Conservation (phyloP, 139 green algal genomes). For the Helicosporidium sp. region DNA sequence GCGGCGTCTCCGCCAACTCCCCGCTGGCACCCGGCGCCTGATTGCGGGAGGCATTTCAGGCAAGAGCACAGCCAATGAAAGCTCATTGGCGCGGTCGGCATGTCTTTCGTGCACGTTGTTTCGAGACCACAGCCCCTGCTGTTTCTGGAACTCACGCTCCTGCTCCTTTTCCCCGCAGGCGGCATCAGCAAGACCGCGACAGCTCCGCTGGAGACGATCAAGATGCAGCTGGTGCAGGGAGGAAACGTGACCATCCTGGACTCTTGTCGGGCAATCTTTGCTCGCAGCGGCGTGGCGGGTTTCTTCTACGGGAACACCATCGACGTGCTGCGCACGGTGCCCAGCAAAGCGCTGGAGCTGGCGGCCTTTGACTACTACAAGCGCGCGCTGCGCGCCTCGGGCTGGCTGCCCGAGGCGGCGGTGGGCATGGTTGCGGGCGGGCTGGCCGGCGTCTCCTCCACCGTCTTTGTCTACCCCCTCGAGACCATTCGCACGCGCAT, state of each 20-base stretch:
- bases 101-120: too few species aligned
- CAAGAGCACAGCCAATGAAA: too few species aligned
- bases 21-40: background rate
- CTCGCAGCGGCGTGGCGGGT: background rate
- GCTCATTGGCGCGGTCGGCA: background rate
- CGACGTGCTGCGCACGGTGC: conserved; percentile 21
- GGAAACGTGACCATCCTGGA: background rate
- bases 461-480: conserved; percentile 12
- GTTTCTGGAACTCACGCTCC: background rate
- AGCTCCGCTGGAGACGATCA: conserved; percentile 18
- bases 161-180: background rate
- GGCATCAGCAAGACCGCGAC: conserved; percentile 18
- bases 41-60: background rate
- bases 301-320: conserved; percentile 6
- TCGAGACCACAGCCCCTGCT: background rate
- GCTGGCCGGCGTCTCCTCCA: conserved; percentile 1
- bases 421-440: conserved; percentile 2
- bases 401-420: background rate
- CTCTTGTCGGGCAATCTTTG: background rate
- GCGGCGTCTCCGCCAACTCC: background rate
- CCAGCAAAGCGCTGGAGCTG: conserved; percentile 21
- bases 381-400: background rate
- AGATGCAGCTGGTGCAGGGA: conserved; percentile 16
- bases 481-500: conserved; percentile 19
- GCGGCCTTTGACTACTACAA: conserved; percentile 23